phyloP scores from a whole-genome alignment of 352 stramenopile species.

The Phytophthora pini region DNA sequence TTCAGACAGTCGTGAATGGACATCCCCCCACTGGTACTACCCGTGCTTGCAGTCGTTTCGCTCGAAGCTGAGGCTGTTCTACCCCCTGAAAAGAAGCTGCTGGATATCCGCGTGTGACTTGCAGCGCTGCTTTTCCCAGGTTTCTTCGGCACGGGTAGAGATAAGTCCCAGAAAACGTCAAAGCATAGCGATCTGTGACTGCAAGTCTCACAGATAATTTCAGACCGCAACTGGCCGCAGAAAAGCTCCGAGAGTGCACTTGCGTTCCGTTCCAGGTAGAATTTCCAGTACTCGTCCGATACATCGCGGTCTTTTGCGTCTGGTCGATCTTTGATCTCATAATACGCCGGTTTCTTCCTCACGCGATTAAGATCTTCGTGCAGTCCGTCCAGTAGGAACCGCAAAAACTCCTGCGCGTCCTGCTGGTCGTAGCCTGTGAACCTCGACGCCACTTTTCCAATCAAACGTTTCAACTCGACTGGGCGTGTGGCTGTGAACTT shows the following conservation, averaged over 20 bases:
- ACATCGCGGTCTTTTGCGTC: constrained; percentile 64
- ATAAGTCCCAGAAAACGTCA: constrained; percentile 89
- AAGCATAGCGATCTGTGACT: constrained; percentile 79
- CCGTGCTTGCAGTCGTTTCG: constrained; percentile 9
- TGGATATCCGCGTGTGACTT: constrained; percentile 41
- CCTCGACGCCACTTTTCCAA: constrained; percentile 73
- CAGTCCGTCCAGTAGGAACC: constrained; percentile 85
- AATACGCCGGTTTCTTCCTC: constrained; percentile 72
- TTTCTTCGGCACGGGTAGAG: constrained; percentile 74
- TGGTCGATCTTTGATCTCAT: constrained; percentile 72
- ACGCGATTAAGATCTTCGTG: constrained; percentile 89
- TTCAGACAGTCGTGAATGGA: constrained; percentile 76
- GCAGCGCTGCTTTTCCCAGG: constrained; percentile 42
- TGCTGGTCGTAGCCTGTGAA: constrained; percentile 90
- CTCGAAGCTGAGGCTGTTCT: constrained; percentile 21
- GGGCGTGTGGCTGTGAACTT: constrained; percentile 67
- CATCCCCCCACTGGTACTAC: constrained; percentile 19
- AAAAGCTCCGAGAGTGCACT: constrained; percentile 83
- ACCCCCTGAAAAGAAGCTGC: constrained; percentile 42
- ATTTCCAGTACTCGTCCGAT: constrained; percentile 89
- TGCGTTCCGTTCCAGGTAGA: constrained; percentile 72
- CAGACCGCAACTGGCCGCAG: constrained; percentile 80
- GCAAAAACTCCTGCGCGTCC: constrained; percentile 92
- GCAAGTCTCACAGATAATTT: constrained; percentile 80
- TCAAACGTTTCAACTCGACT: constrained; percentile 73